Conservation (phyloP, 352 stramenopile species). For the Thraustotheca clavata region DNA sequence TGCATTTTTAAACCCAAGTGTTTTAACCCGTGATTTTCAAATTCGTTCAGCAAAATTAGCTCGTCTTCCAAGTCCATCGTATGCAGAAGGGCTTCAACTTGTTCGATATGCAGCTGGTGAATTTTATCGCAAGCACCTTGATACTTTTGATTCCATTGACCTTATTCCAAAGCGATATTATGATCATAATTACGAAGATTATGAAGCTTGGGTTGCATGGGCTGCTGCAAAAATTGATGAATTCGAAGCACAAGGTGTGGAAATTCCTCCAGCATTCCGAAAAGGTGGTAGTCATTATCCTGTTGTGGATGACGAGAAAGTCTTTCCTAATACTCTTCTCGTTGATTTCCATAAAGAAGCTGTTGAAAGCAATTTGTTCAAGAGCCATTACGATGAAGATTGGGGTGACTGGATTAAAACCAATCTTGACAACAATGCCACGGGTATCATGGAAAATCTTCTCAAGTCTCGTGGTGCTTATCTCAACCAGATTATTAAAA, state of each 20-base stretch:
- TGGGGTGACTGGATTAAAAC: slow-evolving; percentile 48
- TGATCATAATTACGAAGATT: slow-evolving; percentile 41
- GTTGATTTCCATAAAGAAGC: slow-evolving; percentile 41
- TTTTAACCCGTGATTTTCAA: slow-evolving; percentile 68
- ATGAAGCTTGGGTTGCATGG: slow-evolving; percentile 56
- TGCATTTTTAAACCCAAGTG: slow-evolving; percentile 52
- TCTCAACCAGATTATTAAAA: slow-evolving; percentile 39
- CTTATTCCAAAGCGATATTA: slow-evolving; percentile 47
- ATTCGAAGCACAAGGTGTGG: slow-evolving; percentile 34
- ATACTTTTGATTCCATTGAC: slow-evolving; percentile 70
- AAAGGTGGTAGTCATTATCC: slow-evolving; percentile 32
- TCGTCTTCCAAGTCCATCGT: slow-evolving; percentile 59
- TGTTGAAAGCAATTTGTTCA: slow-evolving; percentile 43
- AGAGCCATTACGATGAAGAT: slow-evolving; percentile 40
- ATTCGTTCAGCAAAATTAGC: slow-evolving; percentile 20
- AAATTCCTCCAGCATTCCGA: slow-evolving; percentile 47
- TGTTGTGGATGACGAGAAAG: slow-evolving; percentile 28
- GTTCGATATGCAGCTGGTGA: slow-evolving; percentile 69
- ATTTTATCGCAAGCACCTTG: slow-evolving; percentile 75
- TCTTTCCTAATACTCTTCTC: slow-evolving; percentile 44
- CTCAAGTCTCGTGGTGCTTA: slow-evolving; percentile 45
- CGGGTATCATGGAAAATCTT: slow-evolving; percentile 36
- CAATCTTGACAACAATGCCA: slow-evolving; percentile 34
- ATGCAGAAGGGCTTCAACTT: slow-evolving; percentile 60
- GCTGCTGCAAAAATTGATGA: slow-evolving; percentile 38